Evolutionary conservation across 768 basidiomycete genomes (phyloP), one percentile per base, ranked within the genome.

Genomic region (Kwoniella pini): DNA sequence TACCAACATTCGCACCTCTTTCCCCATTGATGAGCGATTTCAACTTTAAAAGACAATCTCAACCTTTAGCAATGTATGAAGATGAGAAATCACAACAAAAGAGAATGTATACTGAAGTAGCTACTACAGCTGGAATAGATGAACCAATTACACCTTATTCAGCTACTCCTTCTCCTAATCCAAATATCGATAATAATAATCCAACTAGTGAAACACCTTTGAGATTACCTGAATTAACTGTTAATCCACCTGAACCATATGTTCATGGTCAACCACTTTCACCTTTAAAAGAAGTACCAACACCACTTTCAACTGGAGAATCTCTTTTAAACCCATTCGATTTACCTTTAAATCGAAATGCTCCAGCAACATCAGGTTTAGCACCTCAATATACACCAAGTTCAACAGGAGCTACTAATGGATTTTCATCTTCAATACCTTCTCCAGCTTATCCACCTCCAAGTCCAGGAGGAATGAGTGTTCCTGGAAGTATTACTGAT

Each of bases 221-320:
- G n/a, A 64, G 62, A 42, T 60, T 70, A 22, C 70, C 70, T 15
- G 50, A 40, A 19, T 31, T 56, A 7, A 57, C 51, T 5, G 49
- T 64, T 17, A 42, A 40, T 11, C 67, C 68, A 10, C 64, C 68
- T 30, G 38, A 57, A 45, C 73, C 73, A n/a, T 75, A 71, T 48
- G 33, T 62, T 19, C 73, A 75, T 52, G 73, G 73, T 45, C 66
- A 60, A 43, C 73, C 73, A 13, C 57, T 75, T 0, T 72, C 70
- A 6, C 66, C 70, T 17, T 39, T 75, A n/a, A 48, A 31, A 4
- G 73, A 75, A 57, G 67, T 75, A 4, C 56, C 64, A 9, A 75
- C 73, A 15, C 73, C 73, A 1, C 30, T 57, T 13, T 64, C 70
- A 1, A 57, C 38, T 21, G 36, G 30, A 26, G 39, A 43, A 28